phyloP scores from a whole-genome alignment of 768 basidiomycete genomes.

The Boletus rubropictus region DNA sequence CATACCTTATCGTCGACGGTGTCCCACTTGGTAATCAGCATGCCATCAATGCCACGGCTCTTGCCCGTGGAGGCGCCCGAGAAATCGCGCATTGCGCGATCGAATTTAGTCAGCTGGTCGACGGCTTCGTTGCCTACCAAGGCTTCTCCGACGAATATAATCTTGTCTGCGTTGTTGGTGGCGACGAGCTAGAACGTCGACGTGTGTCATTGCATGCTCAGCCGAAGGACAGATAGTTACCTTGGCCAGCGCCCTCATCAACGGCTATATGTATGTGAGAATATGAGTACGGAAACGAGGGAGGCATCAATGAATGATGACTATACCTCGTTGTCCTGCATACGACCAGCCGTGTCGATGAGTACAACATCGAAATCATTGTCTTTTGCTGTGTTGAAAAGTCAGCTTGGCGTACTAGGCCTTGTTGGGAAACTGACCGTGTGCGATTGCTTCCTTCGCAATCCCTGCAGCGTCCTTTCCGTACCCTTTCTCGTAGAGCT shows the following conservation, averaged over 20 bases:
- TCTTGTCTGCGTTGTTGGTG: slow-evolving; percentile 93
- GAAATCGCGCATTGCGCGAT: slow-evolving; percentile 89
- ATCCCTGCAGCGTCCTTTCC: slow-evolving; percentile 99
- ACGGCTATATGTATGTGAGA: slow-evolving; percentile 46
- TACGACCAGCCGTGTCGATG: slow-evolving; percentile 95
- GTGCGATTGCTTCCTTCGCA: slow-evolving; percentile 87
- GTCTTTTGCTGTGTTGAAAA: slow-evolving; percentile 58
- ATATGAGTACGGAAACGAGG: neutral
- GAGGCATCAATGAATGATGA: neutral
- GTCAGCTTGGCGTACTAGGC: neutral
- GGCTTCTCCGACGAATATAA: slow-evolving; percentile 97
- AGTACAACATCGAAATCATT: slow-evolving; percentile 94
- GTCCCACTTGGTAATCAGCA: slow-evolving; percentile 98
- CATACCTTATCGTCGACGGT: slow-evolving; percentile 92
- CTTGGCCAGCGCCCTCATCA: slow-evolving; percentile 99
- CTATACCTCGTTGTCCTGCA: slow-evolving; percentile 97
- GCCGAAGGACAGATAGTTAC: slow-evolving; percentile 29
- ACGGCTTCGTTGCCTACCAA: slow-evolving; percentile 98
- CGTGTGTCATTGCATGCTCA: slow-evolving; percentile 2
- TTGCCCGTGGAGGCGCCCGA: slow-evolving; percentile 62
- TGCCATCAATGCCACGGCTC: slow-evolving; percentile 94
- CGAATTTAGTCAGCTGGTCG: slow-evolving; percentile 95
- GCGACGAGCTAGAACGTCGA: slow-evolving; percentile 62
- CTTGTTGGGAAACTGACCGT: slow-evolving; percentile 50
- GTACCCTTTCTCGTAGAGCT: slow-evolving; percentile 93